Evolutionary conservation across 495 filamentous ascomycete species (phyloP).

Genomic region (Sabuloglossum arenarium): DNA sequence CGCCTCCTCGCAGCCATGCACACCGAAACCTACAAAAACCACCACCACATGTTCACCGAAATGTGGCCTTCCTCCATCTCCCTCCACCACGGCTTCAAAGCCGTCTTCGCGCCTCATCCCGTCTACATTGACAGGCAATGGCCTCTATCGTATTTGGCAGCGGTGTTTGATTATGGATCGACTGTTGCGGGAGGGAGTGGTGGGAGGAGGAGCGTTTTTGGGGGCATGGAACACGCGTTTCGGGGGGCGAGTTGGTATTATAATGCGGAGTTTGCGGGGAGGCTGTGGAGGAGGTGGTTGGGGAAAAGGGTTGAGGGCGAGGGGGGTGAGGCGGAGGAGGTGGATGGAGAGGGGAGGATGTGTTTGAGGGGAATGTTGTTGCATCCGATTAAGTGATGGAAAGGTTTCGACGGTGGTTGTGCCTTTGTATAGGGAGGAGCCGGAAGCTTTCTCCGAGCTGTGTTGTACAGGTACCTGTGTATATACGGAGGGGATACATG

Average conservation of each 20-base stretch:
- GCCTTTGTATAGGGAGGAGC: no score
- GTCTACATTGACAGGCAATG: conserved; percentile 79
- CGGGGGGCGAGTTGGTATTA: conserved; percentile 85
- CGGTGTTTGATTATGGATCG: conserved; percentile 63
- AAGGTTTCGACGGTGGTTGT: no score
- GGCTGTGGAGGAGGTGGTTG: conserved; percentile 12
- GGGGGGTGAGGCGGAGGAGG: conserved; percentile 4
- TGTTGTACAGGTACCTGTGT: no score
- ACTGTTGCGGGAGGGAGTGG: conserved; percentile 71
- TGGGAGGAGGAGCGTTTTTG: conserved; percentile 56
- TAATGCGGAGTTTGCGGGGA: conserved; percentile 29
- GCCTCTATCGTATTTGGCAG: conserved; percentile 61
- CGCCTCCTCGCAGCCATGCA: conserved; percentile 78
- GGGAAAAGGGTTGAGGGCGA: background rate
- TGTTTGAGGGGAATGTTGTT: conserved; percentile 82
- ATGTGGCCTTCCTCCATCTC: conserved; percentile 84
- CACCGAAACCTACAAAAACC: conserved; percentile 55
- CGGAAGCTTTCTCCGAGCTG: no score
- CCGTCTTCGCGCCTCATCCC: conserved; percentile 81
- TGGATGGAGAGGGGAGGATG: conserved; percentile 60
- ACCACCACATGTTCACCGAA: conserved; percentile 83
- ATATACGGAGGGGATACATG: no score
- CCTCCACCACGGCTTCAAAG: conserved; percentile 88
- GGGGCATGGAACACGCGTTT: conserved; percentile 71
- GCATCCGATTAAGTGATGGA: conserved; percentile 42